These are phyloP conservation scores for Mitragyna speciosa DNA, from an alignment of 257 asterid genomes.

Conservation along the genomic window DNA sequence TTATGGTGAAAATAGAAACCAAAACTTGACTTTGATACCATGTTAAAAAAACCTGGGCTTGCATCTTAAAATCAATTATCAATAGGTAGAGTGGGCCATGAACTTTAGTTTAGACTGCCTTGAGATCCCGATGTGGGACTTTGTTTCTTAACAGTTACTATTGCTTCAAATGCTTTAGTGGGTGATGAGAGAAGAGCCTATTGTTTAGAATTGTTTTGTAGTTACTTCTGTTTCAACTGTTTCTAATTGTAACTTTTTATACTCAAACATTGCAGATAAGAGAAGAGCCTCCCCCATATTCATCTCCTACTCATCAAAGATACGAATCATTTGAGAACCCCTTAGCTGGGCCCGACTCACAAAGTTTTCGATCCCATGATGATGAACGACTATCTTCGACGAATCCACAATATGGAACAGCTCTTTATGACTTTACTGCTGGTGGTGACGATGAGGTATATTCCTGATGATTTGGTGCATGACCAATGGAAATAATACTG, in stretches of 20 bases:
- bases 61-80: too few relatives aligned
- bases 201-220: too few relatives aligned
- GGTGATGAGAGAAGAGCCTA: too few relatives aligned
- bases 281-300: slow-evolving; percentile 99
- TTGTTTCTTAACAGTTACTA: too few relatives aligned
- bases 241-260: slow-evolving; percentile 16
- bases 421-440: slow-evolving; percentile 97
- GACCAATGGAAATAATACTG: not conserved
- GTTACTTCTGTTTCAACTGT: not conserved
- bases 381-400: slow-evolving; percentile 76
- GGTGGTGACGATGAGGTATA: slow-evolving; percentile 99
- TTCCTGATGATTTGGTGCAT: slow-evolving; percentile 6
- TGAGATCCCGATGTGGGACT: too few relatives aligned
- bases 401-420: slow-evolving; percentile 68
- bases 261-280: slow-evolving; percentile 55
- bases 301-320: slow-evolving; percentile 81
- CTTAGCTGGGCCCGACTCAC: slow-evolving; percentile 72
- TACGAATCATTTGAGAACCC: slow-evolving; percentile 90
- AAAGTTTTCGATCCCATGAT: slow-evolving; percentile 57
- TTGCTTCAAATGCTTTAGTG: too few relatives aligned
- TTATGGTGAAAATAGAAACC: too few relatives aligned
- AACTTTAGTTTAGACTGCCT: too few relatives aligned
- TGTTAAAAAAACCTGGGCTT: too few relatives aligned
- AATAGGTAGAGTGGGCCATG: too few relatives aligned
- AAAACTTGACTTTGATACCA: too few relatives aligned